phyloP scores from a whole-genome alignment of 1,284 basidiomycete species.

The Trametes versicolor region DNA sequence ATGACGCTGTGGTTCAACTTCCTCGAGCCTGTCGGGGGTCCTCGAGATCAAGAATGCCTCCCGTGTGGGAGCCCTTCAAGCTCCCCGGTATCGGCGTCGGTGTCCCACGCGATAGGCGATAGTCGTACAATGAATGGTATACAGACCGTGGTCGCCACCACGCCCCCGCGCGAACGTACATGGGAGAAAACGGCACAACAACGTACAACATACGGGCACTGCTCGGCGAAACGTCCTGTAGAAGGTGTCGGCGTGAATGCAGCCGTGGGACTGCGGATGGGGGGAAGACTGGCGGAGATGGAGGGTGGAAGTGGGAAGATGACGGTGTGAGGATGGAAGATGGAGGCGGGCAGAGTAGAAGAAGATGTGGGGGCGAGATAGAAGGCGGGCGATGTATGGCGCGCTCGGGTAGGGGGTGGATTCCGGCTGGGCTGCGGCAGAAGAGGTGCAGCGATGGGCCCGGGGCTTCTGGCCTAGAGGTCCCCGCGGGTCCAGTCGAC shows the following conservation, averaged over 20 bases:
- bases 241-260: neutral
- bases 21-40: too few species aligned
- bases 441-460: neutral
- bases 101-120: conserved; percentile 15
- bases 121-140: conserved; percentile 25
- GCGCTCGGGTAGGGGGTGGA: neutral
- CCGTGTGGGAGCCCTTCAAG: too few species aligned
- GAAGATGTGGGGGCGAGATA: neutral
- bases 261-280: conserved; percentile 6
- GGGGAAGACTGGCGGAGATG: neutral
- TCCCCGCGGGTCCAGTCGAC: conserved; percentile 59
- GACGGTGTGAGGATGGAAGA: too few species aligned
- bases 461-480: conserved; percentile 6
- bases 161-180: conserved; percentile 26
- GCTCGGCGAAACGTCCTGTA: conserved; percentile 18
- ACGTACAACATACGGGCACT: conserved; percentile 19
- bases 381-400: neutral
- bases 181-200: conserved; percentile 20
- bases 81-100: neutral
- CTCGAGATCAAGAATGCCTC: too few species aligned
- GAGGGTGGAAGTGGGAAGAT: conserved; percentile 3
- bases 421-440: neutral
- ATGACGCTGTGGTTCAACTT: too few species aligned
- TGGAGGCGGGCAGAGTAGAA: neutral
- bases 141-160: conserved; percentile 27